Conservation (phyloP, 768 basidiomycete genomes). For the Amanita rimosa region DNA sequence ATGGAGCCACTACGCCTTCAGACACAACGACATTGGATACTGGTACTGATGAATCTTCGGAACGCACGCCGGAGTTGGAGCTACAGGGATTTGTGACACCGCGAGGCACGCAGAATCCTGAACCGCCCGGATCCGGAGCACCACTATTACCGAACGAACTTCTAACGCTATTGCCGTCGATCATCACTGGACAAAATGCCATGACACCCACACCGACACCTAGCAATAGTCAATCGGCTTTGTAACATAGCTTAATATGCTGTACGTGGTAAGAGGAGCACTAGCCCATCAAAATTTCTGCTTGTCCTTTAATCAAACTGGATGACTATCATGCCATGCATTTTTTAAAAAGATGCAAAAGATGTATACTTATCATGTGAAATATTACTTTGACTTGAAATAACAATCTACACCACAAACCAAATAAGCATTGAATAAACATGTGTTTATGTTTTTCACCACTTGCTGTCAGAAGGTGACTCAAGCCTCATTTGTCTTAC, state of each 20-base stretch:
- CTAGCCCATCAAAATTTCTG: background rate
- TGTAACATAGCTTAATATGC: background rate
- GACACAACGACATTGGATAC: background rate
- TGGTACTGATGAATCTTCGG: conserved; percentile 1
- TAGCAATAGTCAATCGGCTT: background rate
- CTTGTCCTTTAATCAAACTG: too few relatives aligned
- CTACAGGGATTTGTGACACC: conserved; percentile 27
- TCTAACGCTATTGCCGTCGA: conserved; percentile 23
- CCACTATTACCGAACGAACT: conserved; percentile 35
- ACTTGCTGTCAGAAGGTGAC: too few relatives aligned
- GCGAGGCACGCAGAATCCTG: conserved; percentile 41
- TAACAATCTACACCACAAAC: too few relatives aligned
- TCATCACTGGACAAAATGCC: conserved; percentile 30
- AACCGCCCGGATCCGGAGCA: conserved; percentile 41
- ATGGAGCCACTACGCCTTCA: conserved; percentile 5
- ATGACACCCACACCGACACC: conserved; percentile 24
- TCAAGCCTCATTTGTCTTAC: too few relatives aligned
- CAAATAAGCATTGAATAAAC: too few relatives aligned
- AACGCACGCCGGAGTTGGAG: conserved; percentile 11
- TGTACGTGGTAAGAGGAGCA: background rate
- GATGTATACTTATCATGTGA: too few relatives aligned
- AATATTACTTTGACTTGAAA: too few relatives aligned
- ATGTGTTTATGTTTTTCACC: too few relatives aligned
- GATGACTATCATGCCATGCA: too few relatives aligned
- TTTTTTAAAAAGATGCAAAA: too few relatives aligned